Base-by-base conservation (phyloP, 192 early-diverging fungal genomes). In the Coemansia sp. region DNA sequence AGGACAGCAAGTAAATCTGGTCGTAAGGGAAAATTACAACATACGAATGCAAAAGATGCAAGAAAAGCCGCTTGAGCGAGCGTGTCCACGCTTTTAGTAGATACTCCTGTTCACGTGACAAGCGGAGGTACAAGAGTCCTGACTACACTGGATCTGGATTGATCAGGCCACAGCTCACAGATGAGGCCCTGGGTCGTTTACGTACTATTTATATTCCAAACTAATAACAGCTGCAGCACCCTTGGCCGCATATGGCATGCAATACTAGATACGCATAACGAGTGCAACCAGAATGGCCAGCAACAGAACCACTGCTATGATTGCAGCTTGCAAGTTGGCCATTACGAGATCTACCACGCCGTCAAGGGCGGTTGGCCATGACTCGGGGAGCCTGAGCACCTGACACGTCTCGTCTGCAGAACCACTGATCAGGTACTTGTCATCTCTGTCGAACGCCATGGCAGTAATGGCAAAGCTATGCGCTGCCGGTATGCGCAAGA, bases 381-480 rank as follows among this genome's bases (percentile, higher is more conserved):
- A 34, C 26, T 84, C 74, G 18, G 90, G 90, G 36, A 91, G 59
- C 40, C 37, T 33, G 26, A 85, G 64, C 33, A 87, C 78, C 26
- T 76, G 67, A 68, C 87, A 88, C 1, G 87, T 86, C 35, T 87
- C 87, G 66, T 97, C 95, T 0, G 88, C 90, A 7, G 91, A 93
- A 1, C 86, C 93, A 67, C 87, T 93, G 18, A 90, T 83, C 19
- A 97, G 56, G 29, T 86, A 59, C 10, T 78, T 69, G n/a, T 76
- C 74, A 24, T 87, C 80, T 24, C 68, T 81, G 59, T 85, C 90
- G 63, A 97, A 91, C 0, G 85, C 84, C 46, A 97, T 53, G 5
- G 83, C 68, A 0, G 92, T 94, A 39, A 91, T 86, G 15, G 93
- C 84, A 60, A 95, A 90, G n/a, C 64, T 67, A 64, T 97, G 95